These are phyloP conservation scores for Pyricularia pennisetigena DNA, from an alignment of 2,329 filamentous ascomycete species.

Conservation along the genomic window DNA sequence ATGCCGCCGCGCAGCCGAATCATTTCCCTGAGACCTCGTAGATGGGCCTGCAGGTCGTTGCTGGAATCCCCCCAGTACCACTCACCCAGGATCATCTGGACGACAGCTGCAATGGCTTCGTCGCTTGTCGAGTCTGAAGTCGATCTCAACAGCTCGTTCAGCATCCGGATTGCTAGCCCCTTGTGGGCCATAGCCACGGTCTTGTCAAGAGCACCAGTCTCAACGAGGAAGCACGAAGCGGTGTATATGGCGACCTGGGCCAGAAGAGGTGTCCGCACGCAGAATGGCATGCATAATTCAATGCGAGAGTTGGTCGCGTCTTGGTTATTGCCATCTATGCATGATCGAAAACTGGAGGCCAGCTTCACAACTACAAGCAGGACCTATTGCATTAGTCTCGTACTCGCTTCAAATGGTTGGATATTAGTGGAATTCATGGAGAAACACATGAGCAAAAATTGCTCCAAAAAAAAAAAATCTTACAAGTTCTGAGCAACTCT, in stretches of 20 bases:
- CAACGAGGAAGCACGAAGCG: constrained; percentile 39
- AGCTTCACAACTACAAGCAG: constrained; percentile 31
- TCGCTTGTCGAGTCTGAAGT: constrained; percentile 26
- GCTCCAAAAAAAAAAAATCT: not conserved
- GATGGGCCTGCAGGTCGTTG: constrained; percentile 31
- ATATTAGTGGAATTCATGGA: constrained; percentile 8
- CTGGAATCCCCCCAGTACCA: constrained; percentile 40
- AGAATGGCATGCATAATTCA: constrained; percentile 32
- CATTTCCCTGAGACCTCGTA: constrained; percentile 37
- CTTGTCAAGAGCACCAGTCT: constrained; percentile 35
- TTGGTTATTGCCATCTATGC: constrained; percentile 34
- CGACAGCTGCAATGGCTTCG: constrained; percentile 33
- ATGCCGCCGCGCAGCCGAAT: constrained; percentile 35
- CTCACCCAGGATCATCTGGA: constrained; percentile 39
- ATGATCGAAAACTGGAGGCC: constrained; percentile 39
- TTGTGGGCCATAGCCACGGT: constrained; percentile 31
- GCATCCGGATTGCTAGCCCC: constrained; percentile 29
- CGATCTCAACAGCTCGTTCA: constrained; percentile 35
- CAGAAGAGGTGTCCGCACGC: constrained; percentile 37
- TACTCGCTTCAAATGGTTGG: not conserved
- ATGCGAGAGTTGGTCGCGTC: constrained; percentile 30
- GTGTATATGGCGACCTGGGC: constrained; percentile 39
- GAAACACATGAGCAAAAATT: not conserved
- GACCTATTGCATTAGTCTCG: not conserved
- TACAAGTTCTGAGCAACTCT: constrained; percentile 39